phyloP scores from a whole-genome alignment of 179 eudicot genomes.

The Corrigiola litoralis region DNA sequence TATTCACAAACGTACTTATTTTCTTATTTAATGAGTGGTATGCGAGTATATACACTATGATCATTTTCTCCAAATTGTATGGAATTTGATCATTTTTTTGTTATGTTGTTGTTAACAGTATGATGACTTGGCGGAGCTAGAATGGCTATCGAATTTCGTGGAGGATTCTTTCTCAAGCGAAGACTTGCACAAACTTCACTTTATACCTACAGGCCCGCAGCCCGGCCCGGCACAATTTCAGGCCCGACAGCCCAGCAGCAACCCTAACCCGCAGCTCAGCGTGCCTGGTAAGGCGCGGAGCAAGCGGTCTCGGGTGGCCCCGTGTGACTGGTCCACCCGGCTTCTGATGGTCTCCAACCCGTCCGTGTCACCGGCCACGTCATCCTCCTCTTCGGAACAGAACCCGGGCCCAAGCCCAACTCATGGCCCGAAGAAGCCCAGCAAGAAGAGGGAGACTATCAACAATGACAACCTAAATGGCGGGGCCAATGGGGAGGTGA shows the following conservation, averaged over 20 bases:
- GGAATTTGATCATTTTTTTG: neutral
- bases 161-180: constrained; percentile 93
- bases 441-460: constrained; percentile 21
- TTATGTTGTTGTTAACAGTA: constrained; percentile 42
- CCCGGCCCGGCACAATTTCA: constrained; percentile 17
- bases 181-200: constrained; percentile 55
- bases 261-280: constrained; percentile 19
- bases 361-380: constrained; percentile 36
- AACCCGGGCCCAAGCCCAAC: constrained; percentile 5
- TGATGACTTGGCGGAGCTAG: constrained; percentile 92
- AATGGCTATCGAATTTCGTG: constrained; percentile 97
- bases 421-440: constrained; percentile 9
- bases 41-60: no score
- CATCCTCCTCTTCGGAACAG: constrained; percentile 27
- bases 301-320: constrained; percentile 88
- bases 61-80: neutral
- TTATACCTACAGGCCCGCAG: constrained; percentile 33
- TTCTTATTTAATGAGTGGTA: no score
- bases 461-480: neutral
- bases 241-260: constrained; percentile 1
- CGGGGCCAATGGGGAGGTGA: constrained; percentile 40
- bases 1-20: no score
- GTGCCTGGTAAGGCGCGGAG: constrained; percentile 93
- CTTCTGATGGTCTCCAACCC: constrained; percentile 40
- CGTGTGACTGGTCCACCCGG: constrained; percentile 91